Base-by-base conservation (phyloP, 768 basidiomycete genomes). In the Serendipita sp. region DNA sequence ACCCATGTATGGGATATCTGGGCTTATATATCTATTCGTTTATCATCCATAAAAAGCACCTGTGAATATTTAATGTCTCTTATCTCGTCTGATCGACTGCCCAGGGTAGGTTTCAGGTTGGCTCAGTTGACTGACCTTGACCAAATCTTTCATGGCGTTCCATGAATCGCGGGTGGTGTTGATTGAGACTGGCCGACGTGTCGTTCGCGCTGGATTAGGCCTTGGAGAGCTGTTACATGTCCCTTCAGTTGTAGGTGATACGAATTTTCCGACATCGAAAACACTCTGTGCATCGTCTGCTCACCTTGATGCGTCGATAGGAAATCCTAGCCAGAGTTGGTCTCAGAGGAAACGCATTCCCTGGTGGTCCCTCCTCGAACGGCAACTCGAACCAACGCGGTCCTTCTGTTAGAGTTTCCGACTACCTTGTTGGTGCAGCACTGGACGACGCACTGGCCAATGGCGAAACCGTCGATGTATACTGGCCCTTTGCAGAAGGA, bases 291-390 rank as follows among this genome's bases (percentile, higher is more conserved):
- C 15, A n/a, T 44, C 45, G 11, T 45, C 63, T n/a, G 35, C 24
- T 35, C 15, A 66, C 10, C 38, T 3, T n/a, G 13, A 24, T 63
- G 44, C 51, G 15, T 15, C 46, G 64, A 64, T 47, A 94, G 92
- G 87, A 89, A 76, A 75, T 92, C 37, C 75, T 77, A 66, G 91
- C 92, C 48, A 84, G 89, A 69, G 88, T 92, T 64, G 92, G 91
- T 53, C 73, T 92, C 65, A 82, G 85, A 56, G 80, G 69, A 63
- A 67, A 54, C 66, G 71, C 64, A 64, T 63, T 56, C n/a, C n/a
- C n/a, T 32, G 48, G n/a, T n/a, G 28, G 5, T 60, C 35, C 56
- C 11, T 30, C 56, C 10, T 60, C 64, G 34, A 65, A 65, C 34
- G 64, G 64, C 64, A 3, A 8, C 30, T 10, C 11, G 3, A 56